phyloP scores from a whole-genome alignment of 805 yeast species.

The Clavispora santaluciae region DNA sequence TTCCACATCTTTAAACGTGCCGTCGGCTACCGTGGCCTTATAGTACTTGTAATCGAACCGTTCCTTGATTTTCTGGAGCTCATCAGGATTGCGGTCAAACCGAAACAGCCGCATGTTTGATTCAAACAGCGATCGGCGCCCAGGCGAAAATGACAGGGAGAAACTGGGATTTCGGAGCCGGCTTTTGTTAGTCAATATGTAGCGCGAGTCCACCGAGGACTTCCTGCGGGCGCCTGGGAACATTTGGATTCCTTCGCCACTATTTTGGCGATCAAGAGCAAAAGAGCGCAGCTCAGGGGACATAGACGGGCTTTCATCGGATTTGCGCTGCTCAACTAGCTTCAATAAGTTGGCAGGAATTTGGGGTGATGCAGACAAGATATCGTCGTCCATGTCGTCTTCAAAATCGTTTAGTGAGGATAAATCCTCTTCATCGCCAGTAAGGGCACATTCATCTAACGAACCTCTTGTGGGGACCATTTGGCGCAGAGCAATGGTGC shows the following conservation, averaged over 20 bases:
- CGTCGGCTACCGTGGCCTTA: conserved; percentile 33
- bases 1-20: conserved; percentile 33
- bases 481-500: conserved; percentile 16
- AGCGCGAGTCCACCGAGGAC: conserved; percentile 32
- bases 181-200: conserved; percentile 17
- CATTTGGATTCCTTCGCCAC: conserved; percentile 14
- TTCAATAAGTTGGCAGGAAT: conserved; percentile 58
- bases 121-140: conserved; percentile 13
- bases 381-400: conserved; percentile 40
- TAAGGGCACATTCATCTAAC: conserved; percentile 6
- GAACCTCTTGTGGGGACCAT: background rate
- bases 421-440: conserved; percentile 21
- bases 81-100: conserved; percentile 8
- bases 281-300: conserved; percentile 22
- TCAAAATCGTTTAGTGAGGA: conserved; percentile 27
- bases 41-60: conserved; percentile 36
- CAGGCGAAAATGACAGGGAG: conserved; percentile 6
- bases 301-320: conserved; percentile 25
- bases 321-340: conserved; percentile 46
- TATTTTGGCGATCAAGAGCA: conserved; percentile 15
- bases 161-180: conserved; percentile 17
- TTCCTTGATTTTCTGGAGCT: conserved; percentile 14
- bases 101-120: conserved; percentile 9
- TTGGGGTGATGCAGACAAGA: conserved; percentile 61
- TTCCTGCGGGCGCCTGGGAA: conserved; percentile 9